Base-by-base conservation (phyloP, 306 rosid species). In the Macrotyloma uniflorum region DNA sequence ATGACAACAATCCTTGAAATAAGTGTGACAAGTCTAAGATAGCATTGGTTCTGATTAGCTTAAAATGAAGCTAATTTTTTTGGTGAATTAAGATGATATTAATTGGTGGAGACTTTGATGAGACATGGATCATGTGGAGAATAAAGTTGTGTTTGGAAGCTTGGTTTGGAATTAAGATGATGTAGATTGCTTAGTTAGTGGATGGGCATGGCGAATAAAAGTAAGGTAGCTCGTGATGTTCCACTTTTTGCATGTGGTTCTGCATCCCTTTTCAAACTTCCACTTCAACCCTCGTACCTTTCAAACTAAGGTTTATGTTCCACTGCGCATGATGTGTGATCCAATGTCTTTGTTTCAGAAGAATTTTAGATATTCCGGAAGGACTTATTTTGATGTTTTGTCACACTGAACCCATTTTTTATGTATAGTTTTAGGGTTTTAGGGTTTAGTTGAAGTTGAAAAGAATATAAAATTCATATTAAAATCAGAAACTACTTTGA, bases 191-290 rank as follows among this genome's bases (percentile, higher is more conserved):
- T 71, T 75, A 72, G 70, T 76, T 79, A 81, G 84, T 74, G 1
- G 40, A 36, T 36, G 9, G 9, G 71, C 58, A 66, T 64, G 20
- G 13, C 23, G 14, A 16, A 6, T 76, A 83, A 79, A 77, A 65
- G 68, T 55, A 30, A 75, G 86, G 76, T 26, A 70, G 84, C 81
- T 85, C 94, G 93, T 85, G 94, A 83, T 73, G 38, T 19, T 79
- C 28, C 35, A 68, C 91, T 90, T 89, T 89, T 85, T 82, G 78
- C 97, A 89, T 87, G 96, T 90, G 97, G 30, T 70, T 78, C 13
- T 80, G 86, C 84, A 70, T 70, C 83, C 18, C 79, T 72, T 68
- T 66, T 59, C 64, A 50, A 36, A 49, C 36, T 45, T 76, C 72
- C 51, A 30, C 51, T 80, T 61, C 80, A 65, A 70, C 74, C 77